Base-by-base conservation (phyloP, 78 protist species). In the Polysphondylium violaceum region DNA sequence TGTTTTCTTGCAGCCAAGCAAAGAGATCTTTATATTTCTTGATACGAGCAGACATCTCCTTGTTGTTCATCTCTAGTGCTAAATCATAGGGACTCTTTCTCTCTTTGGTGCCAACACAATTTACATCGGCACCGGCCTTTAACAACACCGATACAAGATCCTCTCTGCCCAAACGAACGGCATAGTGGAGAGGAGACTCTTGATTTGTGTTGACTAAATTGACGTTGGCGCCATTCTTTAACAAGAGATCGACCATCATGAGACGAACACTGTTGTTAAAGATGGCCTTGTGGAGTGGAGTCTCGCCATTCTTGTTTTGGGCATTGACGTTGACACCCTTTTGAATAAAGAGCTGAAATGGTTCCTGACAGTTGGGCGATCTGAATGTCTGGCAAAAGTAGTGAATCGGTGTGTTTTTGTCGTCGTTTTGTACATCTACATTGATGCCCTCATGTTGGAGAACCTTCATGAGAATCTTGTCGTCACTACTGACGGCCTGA, bases 261-360 rank as follows among this genome's bases (percentile, higher is more conserved):
- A 92, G 31, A 58, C 95, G 85, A 29, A 92, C 79, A 3, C 65
- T 63, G 56, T 87, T 93, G 33, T 93, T 93, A 40, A 87, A 77
- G 25, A 76, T 85, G 7, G 96, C 71, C 44, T 93, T 93, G 75
- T 93, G 96, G 25, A 93, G 64, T 33, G 96, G 96, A 17, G 96
- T 93, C 31, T 93, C 96, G 0, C 96, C 96, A 67, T 72, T 69
- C 86, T 67, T 76, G 41, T 87, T 87, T 58, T 72, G 86, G 0
- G 68, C 69, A 38, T 93, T 93, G 12, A 93, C 68, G 58, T 93
- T 67, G 40, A 87, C 95, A 63, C 92, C 86, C 67, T 73, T 75
- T 29, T 63, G 53, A 11, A 77, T 53, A 59, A 93, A 93, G 9
- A 78, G 59, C 51, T 86, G 86, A 65, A 87, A 77, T 31, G 89